These are phyloP conservation scores for Pholiota conissans DNA, from an alignment of 768 basidiomycete genomes.

Conservation along the genomic window DNA sequence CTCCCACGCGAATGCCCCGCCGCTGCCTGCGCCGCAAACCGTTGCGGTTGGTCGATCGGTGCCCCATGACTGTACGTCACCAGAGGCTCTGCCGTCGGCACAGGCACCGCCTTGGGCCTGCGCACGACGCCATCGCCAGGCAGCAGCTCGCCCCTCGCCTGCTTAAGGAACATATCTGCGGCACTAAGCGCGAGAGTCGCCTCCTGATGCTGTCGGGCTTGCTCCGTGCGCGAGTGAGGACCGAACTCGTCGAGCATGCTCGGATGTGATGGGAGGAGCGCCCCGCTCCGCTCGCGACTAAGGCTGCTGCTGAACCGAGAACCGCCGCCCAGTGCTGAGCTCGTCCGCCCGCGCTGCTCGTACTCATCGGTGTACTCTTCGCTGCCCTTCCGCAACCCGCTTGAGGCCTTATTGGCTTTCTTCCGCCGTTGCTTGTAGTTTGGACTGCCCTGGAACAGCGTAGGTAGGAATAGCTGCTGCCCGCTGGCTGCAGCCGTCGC, in stretches of 20 bases:
- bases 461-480: slow-evolving; percentile 62
- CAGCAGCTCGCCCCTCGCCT: slow-evolving; percentile 57
- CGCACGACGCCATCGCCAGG: slow-evolving; percentile 31
- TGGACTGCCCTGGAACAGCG: slow-evolving; percentile 81
- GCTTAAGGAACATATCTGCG: slow-evolving; percentile 67
- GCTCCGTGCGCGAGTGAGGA: slow-evolving; percentile 22
- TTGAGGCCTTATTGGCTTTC: slow-evolving; percentile 43
- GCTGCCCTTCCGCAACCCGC: slow-evolving; percentile 23
- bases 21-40: slow-evolving; percentile 8
- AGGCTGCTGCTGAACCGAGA: slow-evolving; percentile 14
- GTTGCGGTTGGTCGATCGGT: slow-evolving; percentile 15
- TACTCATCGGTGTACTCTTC: slow-evolving; percentile 24
- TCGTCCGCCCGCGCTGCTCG: neutral
- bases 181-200: slow-evolving; percentile 36
- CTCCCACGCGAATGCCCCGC: slow-evolving; percentile 19
- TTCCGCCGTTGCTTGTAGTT: slow-evolving; percentile 92
- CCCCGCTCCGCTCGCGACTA: slow-evolving; percentile 18
- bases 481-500: slow-evolving; percentile 30
- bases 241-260: slow-evolving; percentile 33
- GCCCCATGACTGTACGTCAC: slow-evolving; percentile 30
- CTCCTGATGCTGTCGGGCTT: slow-evolving; percentile 23
- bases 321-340: neutral
- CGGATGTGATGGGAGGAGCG: slow-evolving; percentile 17
- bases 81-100: slow-evolving; percentile 30
- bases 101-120: slow-evolving; percentile 29